Evolutionary conservation across 768 basidiomycete species (phyloP), one percentile per base, ranked within the genome.

Genomic region (Lactifluus hygrophoroides): DNA sequence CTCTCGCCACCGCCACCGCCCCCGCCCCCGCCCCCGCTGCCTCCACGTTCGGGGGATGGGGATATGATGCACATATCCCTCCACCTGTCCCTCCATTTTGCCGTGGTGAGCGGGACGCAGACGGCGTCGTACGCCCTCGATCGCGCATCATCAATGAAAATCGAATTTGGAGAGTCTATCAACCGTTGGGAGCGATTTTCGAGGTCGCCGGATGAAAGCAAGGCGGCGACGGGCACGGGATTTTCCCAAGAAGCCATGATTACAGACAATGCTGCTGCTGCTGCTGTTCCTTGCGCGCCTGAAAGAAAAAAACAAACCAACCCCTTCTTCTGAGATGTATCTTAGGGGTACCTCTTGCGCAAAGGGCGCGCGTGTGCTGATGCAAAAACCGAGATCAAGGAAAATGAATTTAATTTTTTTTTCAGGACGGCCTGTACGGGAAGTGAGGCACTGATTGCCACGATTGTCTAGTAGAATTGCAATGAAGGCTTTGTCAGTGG

Each of bases 51-150:
- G n/a, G n/a, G n/a, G n/a, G n/a, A n/a, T n/a, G 76, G 71, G 2
- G 82, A 77, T 56, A 88, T 71, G 61, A 92, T 74, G 72, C 96
- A 99, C 82, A 98, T 91, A 54, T 83, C 75, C 63, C 80, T 78
- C 95, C 96, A 99, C 55, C 96, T 76, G 62, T 81, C 77, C 66
- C 81, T 83, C 96, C 96, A 99, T 46, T 79, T 80, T 17, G 78
- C 77, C 55, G 88, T 95, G 23, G 94, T 93, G n/a, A 97, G 76
- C n/a, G 93, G 93, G 17, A 94, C 69, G 66, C 85, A 88, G 42
- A 92, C 76, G 0, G 77, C 69, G 54, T 89, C 84, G 67, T 93
- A 97, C 17, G 88, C 88, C 56, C 83, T 85, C 11, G 74, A 62
- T 48, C 75, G 80, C 17, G 83, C 77, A 27, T 81, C 79, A 13